Percentiles rank a stretch among this genome's conserved stretches.
phyloP scores from a whole-genome alignment of 768 basidiomycete species.

The Cantharellus anzutake region DNA sequence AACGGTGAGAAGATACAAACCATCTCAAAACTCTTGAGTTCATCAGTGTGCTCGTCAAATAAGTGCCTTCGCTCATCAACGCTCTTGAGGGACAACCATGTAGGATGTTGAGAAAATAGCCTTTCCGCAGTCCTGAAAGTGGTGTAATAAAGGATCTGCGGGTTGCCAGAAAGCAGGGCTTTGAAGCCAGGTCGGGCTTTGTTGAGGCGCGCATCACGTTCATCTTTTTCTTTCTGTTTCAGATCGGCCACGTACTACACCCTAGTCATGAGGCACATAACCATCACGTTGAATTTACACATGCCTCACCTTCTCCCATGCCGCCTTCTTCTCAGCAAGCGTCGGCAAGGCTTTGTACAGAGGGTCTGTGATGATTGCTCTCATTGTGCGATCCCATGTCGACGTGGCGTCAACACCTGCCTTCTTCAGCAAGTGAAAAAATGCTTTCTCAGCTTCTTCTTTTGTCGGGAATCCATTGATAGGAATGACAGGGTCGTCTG shows the following conservation, averaged over 20 bases:
- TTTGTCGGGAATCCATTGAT: constrained; percentile 73
- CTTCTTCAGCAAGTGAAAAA: constrained; percentile 73
- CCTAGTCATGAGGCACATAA: background rate
- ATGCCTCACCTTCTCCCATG: constrained; percentile 70
- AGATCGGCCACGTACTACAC: constrained; percentile 57
- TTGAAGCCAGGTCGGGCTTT: constrained; percentile 69
- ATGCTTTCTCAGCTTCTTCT: constrained; percentile 88
- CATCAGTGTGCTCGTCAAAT: constrained; percentile 80
- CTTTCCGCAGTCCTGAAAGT: constrained; percentile 80
- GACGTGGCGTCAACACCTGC: constrained; percentile 80
- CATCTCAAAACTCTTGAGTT: constrained; percentile 77
- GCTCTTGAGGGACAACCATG: constrained; percentile 76
- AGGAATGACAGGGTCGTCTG: constrained; percentile 76
- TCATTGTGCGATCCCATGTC: constrained; percentile 98
- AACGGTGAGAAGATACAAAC: constrained; percentile 26
- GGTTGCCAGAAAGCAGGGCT: constrained; percentile 72
- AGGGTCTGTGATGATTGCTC: constrained; percentile 95
- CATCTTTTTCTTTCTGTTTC: constrained; percentile 68
- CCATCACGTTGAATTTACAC: background rate
- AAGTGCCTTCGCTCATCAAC: constrained; percentile 73
- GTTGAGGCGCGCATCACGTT: constrained; percentile 61
- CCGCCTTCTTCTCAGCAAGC: constrained; percentile 83
- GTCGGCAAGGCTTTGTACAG: constrained; percentile 87
- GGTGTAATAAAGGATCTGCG: constrained; percentile 78
- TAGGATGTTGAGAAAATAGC: constrained; percentile 69